Evolutionary conservation across 805 yeast species (phyloP).

Genomic region (Saccharomycopsis fodiens): DNA sequence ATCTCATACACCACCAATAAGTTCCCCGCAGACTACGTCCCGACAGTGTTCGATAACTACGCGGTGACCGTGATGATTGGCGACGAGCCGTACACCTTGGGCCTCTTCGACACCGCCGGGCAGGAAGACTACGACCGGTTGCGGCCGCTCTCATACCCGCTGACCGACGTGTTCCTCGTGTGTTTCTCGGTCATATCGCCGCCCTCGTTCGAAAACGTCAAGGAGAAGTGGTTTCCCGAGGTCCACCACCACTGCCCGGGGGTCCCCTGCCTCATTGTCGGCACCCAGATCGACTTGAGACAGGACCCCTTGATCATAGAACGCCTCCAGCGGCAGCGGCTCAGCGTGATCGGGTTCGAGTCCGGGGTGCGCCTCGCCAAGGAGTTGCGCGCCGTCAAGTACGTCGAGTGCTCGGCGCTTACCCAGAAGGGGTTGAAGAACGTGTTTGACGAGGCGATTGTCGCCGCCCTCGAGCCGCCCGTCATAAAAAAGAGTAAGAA

Average conservation of each 20-base stretch:
- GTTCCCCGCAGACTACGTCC: slow-evolving; percentile 97
- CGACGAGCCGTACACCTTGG: slow-evolving; percentile 95
- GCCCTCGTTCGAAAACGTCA: slow-evolving; percentile 93
- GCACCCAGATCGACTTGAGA: slow-evolving; percentile 93
- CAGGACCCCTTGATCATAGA: slow-evolving; percentile 88
- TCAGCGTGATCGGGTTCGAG: slow-evolving; percentile 76
- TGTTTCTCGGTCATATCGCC: slow-evolving; percentile 97
- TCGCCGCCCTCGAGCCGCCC: slow-evolving; percentile 96
- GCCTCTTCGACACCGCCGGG: slow-evolving; percentile 98
- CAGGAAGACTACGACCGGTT: slow-evolving; percentile 98
- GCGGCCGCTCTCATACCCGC: slow-evolving; percentile 94
- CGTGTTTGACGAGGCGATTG: slow-evolving; percentile 98
- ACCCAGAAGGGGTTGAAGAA: slow-evolving; percentile 96
- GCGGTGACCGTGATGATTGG: slow-evolving; percentile 95
- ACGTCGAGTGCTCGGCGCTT: slow-evolving; percentile 95
- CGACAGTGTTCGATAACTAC: slow-evolving; percentile 95
- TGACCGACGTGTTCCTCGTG: slow-evolving; percentile 92
- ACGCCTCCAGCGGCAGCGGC: slow-evolving; percentile 83
- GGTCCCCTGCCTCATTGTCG: slow-evolving; percentile 93
- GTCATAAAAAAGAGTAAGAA: slow-evolving; percentile 71
- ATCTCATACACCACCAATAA: slow-evolving; percentile 95
- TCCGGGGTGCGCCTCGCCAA: slow-evolving; percentile 90
- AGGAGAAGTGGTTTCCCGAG: slow-evolving; percentile 98
- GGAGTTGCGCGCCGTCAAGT: slow-evolving; percentile 91
- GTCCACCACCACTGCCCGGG: slow-evolving; percentile 98